A percentile compares a stretch with the other conserved stretches of the same genome.
These are phyloP conservation scores for Penicillium tannophilum DNA, from an alignment of 495 filamentous ascomycete species.

Conservation along the genomic window DNA sequence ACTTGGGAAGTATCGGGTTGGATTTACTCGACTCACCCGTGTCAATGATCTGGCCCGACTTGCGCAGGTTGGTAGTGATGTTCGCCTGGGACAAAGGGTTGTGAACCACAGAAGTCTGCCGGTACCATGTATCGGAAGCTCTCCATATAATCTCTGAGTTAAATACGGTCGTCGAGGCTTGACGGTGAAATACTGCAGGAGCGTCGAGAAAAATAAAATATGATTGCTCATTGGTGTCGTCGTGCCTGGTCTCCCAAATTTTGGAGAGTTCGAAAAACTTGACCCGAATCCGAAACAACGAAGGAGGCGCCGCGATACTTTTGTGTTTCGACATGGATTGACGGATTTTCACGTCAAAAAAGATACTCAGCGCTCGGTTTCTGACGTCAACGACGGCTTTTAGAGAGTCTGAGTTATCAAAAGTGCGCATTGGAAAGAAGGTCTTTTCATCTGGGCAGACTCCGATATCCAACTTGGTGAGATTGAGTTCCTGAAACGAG, in stretches of 20 bases:
- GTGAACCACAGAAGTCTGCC: slow-evolving; percentile 70
- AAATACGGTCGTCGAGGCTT: slow-evolving; percentile 43
- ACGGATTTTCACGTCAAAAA: slow-evolving; percentile 24
- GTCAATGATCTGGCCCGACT: slow-evolving; percentile 64
- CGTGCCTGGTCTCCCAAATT: slow-evolving; percentile 50
- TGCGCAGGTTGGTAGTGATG: slow-evolving; percentile 59
- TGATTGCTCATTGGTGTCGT: slow-evolving; percentile 40
- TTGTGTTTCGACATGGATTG: background rate
- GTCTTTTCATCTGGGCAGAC: slow-evolving; percentile 30
- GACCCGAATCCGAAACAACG: slow-evolving; percentile 57
- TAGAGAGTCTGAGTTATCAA: slow-evolving; percentile 17
- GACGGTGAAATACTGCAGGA: slow-evolving; percentile 67
- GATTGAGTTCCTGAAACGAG: slow-evolving; percentile 29
- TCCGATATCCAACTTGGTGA: slow-evolving; percentile 36
- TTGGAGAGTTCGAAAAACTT: slow-evolving; percentile 63
- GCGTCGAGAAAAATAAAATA: slow-evolving; percentile 60
- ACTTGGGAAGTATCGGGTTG: background rate
- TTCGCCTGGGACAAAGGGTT: slow-evolving; percentile 31
- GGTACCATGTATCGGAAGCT: slow-evolving; percentile 69
- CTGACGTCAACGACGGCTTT: slow-evolving; percentile 32
- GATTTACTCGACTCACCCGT: slow-evolving; percentile 56
- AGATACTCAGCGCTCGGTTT: slow-evolving; percentile 26
- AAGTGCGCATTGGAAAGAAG: slow-evolving; percentile 33
- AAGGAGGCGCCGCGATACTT: slow-evolving; percentile 16
- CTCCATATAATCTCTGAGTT: slow-evolving; percentile 57